Base-by-base conservation (phyloP, 148 eudicot genomes). In the Amaranthus palmeri region DNA sequence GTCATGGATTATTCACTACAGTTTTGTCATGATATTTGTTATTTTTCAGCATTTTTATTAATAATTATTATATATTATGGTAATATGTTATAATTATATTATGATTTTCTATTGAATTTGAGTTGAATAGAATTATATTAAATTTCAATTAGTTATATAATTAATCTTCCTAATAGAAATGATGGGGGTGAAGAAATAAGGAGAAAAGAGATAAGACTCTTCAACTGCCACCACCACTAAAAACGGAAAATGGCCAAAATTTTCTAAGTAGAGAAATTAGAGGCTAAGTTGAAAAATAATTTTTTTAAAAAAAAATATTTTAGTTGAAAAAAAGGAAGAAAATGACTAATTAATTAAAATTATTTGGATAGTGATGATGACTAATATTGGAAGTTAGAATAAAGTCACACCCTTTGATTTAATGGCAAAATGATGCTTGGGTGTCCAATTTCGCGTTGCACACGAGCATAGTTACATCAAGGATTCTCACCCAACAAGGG, bases 201-300 rank as follows among this genome's bases (percentile, higher is more conserved):
- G 49, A 48, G 42, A 67, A 68, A 8, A 7, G 7, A 25, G 46
- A 58, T 50, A 54, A 68, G 70, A 55, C 50, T 18, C 51, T 69
- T 70, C 81, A 79, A 79, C 81, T 79, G 77, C 81, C 70, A 69
- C 81, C 78, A 79, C 78, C 70, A 69, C 77, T 51, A 52, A 14
- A 15, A 57, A 10, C 10, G 54, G 5, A 50, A 49, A 25, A 25
- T 57, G 65, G 41, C 68, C 68, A 67, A 56, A 9, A 60, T 72
- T 72, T 78, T 78, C 77, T 67, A 78, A 25, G 44, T 51, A 17
- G 57, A 72, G 50, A 78, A 59, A 50, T 76, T 42, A 12, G 64
- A 68, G 59, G 50, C 60, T 14, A 75, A 68, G 50, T 9, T 12
- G 9, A 49, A 68, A 17, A 61, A 44, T 41, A 66, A 5, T 11